phyloP scores from a whole-genome alignment of 805 yeast genomes.

The Hagleromyces aurorensis region DNA sequence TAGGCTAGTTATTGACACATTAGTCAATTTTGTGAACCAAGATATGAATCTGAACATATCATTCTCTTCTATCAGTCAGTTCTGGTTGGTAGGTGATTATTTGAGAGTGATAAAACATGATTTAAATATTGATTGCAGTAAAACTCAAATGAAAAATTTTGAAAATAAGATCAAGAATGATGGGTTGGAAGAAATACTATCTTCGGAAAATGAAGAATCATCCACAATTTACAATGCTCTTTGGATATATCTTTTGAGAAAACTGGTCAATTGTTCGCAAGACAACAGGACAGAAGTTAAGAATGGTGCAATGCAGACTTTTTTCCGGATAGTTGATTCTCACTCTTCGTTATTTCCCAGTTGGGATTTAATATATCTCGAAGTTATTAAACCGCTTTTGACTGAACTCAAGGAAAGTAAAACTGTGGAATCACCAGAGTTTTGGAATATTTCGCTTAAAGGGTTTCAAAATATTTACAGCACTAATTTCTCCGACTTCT shows the following conservation, averaged over 20 bases:
- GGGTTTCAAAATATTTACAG: conserved; percentile 61
- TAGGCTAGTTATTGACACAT: conserved; percentile 58
- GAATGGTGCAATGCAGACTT: conserved; percentile 84
- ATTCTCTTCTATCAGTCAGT: conserved; percentile 83
- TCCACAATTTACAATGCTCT: conserved; percentile 34
- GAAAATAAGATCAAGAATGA: conserved; percentile 14
- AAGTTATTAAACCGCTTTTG: conserved; percentile 54
- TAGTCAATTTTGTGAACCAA: conserved; percentile 67
- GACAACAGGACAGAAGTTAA: conserved; percentile 74
- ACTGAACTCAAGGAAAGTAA: conserved; percentile 23
- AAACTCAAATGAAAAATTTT: conserved; percentile 7
- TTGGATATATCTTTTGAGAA: conserved; percentile 58
- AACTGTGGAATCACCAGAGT: conserved; percentile 47
- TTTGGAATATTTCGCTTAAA: conserved; percentile 48
- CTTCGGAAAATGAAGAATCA: conserved; percentile 12
- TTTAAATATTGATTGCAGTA: no score
- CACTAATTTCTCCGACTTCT: conserved; percentile 40
- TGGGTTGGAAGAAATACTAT: conserved; percentile 24
- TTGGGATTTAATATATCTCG: conserved; percentile 62
- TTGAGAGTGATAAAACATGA: conserved; percentile 31
- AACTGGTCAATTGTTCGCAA: conserved; percentile 52
- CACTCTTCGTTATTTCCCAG: conserved; percentile 50
- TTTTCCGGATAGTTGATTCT: conserved; percentile 72
- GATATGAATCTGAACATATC: conserved; percentile 73
- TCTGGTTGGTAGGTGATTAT: conserved; percentile 86